Conservation (phyloP, 2,329 filamentous ascomycete species). For the Fusarium begoniae region DNA sequence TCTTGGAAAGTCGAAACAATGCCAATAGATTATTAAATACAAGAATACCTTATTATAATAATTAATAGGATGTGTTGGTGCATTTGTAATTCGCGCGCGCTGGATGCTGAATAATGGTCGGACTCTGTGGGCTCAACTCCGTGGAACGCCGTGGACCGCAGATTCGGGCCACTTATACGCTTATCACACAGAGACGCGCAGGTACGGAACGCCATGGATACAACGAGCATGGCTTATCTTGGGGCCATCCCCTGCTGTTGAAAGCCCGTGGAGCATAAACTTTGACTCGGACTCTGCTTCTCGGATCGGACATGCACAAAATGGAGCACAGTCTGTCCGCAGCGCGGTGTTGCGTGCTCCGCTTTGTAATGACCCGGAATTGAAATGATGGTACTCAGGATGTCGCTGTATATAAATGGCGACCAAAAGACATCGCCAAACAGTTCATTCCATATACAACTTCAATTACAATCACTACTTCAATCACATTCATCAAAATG, state of each 20-base stretch:
- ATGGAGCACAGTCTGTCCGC: not conserved
- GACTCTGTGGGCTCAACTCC: not conserved
- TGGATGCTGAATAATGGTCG: not conserved
- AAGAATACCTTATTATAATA: too few species aligned
- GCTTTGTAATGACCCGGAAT: not conserved
- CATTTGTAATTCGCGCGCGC: not conserved
- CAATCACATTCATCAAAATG: conserved; percentile 11
- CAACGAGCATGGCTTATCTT: not conserved
- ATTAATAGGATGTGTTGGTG: too few species aligned
- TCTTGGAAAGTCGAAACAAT: too few species aligned
- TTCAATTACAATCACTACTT: not conserved
- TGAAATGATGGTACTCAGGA: not conserved
- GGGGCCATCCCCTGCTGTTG: accelerated
- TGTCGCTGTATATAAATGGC: conserved; percentile 2
- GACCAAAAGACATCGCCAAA: not conserved
- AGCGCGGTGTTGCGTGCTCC: not conserved
- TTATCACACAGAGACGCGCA: not conserved
- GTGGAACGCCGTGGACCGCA: conserved; percentile 17
- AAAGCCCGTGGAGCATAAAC: not conserved
- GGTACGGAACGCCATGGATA: not conserved
- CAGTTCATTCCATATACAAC: not conserved
- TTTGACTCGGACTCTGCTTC: not conserved
- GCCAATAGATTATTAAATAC: too few species aligned
- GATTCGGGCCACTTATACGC: not conserved
- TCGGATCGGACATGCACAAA: not conserved